Evolutionary conservation across 345 rosid genomes (phyloP), one percentile per base, ranked within the genome.

Genomic region (Anacardium occidentale): DNA sequence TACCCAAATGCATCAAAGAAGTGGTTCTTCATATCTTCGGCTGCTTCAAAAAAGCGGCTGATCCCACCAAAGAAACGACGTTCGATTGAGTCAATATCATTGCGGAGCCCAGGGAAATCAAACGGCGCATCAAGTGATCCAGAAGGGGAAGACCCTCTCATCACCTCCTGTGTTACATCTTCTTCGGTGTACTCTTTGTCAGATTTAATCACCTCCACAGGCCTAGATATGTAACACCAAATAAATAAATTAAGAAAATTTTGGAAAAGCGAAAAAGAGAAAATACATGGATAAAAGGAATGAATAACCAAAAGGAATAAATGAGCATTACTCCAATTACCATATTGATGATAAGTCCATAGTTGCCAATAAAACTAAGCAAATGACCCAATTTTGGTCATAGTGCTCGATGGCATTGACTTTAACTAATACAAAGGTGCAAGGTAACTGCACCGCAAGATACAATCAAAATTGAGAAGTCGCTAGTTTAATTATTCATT

Each of bases 161-260:
- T 72, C 61, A 89, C 77, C 79, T 79, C 80, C 22, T 88, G 85
- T 0, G 97, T 92, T n/a, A 92, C 88, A 71, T 92, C 97, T 13
- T 92, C 99, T 83, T 92, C 99, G 4, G 96, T 88, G 77, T 90
- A 90, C 79, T 92, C 99, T 74, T 77, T 90, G 81, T 79, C 84
- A 34, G 96, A 95, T 50, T 86, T 70, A 78, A 95, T 66, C 56
- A 95, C 85, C 83, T 90, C 86, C 24, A 81, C 59, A 17, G 97
- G 93, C 85, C 98, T 91, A 69, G 73, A 58, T n/a, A n/a, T 3
- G 50, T 74, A 79, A 54, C 34, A 32, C 13, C 53, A 26, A 18
- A 0, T 8, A 65, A 54, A 42, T 24, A 65, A 54, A 42, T 24
- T 29, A 18, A 2, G 2, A 26, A 8, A 57, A 44, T 10, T 17